Conservation (phyloP, 148 eudicot genomes). For the Chenopodium formosanum region DNA sequence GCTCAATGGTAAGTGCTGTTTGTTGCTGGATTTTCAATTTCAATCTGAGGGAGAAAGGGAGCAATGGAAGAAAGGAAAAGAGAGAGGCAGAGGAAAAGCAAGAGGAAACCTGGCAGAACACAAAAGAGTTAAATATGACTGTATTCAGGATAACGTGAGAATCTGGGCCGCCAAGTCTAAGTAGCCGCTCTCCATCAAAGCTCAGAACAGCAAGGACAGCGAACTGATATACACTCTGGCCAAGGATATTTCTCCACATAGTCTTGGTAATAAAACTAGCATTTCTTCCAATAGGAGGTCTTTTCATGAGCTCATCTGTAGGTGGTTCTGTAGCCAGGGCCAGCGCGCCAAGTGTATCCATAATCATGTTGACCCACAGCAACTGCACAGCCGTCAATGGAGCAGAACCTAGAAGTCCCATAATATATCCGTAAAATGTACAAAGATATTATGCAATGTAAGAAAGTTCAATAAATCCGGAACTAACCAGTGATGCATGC, state of each 20-base stretch:
- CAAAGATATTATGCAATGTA: neutral
- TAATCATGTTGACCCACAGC: slow-evolving; percentile 94
- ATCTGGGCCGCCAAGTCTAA: slow-evolving; percentile 58
- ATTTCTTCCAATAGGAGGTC: slow-evolving; percentile 64
- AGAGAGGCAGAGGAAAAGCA: slow-evolving; percentile 7
- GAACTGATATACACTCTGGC: slow-evolving; percentile 83
- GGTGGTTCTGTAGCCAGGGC: slow-evolving; percentile 96
- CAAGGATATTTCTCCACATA: slow-evolving; percentile 91
- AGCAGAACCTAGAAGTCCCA: slow-evolving; percentile 64
- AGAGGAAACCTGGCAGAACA: slow-evolving; percentile 80
- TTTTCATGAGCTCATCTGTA: slow-evolving; percentile 68
- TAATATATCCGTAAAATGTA: neutral
- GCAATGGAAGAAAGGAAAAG: neutral
- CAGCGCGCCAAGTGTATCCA: slow-evolving; percentile 93
- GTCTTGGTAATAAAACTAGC: slow-evolving; percentile 64
- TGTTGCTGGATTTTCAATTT: neutral
- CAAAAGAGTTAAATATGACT: slow-evolving; percentile 89
- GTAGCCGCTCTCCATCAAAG: slow-evolving; percentile 62
- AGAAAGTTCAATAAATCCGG: neutral
- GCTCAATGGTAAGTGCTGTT: neutral
- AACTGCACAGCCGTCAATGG: slow-evolving; percentile 94
- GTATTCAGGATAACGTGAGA: slow-evolving; percentile 56
- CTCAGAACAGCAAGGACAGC: slow-evolving; percentile 60
- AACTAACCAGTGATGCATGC: slow-evolving; percentile 72
- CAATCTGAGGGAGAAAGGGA: neutral